Evolutionary conservation across 2,329 filamentous ascomycete genomes (phyloP).

Genomic region (Colletotrichum sp.): DNA sequence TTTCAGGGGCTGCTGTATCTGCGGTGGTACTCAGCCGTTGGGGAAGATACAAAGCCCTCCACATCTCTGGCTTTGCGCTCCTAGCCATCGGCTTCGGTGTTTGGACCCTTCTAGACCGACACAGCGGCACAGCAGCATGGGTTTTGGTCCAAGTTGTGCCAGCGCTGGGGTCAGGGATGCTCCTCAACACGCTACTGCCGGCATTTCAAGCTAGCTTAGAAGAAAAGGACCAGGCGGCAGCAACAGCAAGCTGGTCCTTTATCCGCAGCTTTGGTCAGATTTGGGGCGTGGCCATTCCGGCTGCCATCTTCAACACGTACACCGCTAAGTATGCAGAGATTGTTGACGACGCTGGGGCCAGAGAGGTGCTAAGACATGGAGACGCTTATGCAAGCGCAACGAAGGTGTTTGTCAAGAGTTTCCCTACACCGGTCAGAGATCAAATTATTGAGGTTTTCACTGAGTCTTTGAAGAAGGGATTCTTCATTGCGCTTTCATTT

Average conservation of each 20-base stretch:
- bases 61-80: slow-evolving; percentile 39
- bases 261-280: slow-evolving; percentile 47
- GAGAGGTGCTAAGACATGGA: slow-evolving; percentile 26
- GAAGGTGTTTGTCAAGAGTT: slow-evolving; percentile 22
- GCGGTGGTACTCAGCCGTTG: slow-evolving; percentile 32
- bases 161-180: slow-evolving; percentile 44
- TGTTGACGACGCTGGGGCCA: slow-evolving; percentile 22
- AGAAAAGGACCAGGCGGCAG: slow-evolving; percentile 38
- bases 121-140: slow-evolving; percentile 38
- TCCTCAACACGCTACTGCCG: slow-evolving; percentile 46
- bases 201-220: slow-evolving; percentile 41
- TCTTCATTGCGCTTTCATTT: slow-evolving; percentile 24
- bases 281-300: slow-evolving; percentile 49
- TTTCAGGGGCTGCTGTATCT: slow-evolving; percentile 29
- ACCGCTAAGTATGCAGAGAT: slow-evolving; percentile 23
- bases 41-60: slow-evolving; percentile 37
- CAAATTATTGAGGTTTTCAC: slow-evolving; percentile 29
- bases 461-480: slow-evolving; percentile 26
- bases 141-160: slow-evolving; percentile 41
- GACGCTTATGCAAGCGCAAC: slow-evolving; percentile 31
- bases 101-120: slow-evolving; percentile 37
- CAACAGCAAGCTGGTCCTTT: slow-evolving; percentile 44
- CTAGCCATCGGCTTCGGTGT: slow-evolving; percentile 45
- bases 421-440: slow-evolving; percentile 16
- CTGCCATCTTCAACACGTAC: slow-evolving; percentile 2